phyloP scores from a whole-genome alignment of 345 rosid species.

The Viola odorata region DNA sequence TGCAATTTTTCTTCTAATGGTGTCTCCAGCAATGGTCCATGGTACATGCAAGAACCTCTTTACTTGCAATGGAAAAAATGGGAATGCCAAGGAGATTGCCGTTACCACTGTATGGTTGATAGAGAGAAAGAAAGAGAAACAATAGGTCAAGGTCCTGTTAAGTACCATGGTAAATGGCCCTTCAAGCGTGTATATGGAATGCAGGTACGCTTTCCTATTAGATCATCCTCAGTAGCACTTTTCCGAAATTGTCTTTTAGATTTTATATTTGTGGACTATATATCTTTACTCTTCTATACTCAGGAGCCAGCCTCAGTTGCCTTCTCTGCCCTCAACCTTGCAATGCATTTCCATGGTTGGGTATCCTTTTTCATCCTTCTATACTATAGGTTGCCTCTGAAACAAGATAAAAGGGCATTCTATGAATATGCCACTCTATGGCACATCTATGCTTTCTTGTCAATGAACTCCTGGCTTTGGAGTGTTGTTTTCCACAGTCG shows the following conservation, averaged over 20 bases:
- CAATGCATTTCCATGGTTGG: constrained; percentile 84
- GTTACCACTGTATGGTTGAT: constrained; percentile 69
- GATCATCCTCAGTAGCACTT: background rate
- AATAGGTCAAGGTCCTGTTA: constrained; percentile 60
- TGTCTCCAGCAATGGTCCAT: constrained; percentile 58
- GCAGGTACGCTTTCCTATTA: constrained; percentile 37
- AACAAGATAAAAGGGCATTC: constrained; percentile 54
- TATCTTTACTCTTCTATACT: constrained; percentile 8
- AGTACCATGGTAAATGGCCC: constrained; percentile 92
- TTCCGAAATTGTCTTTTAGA: background rate
- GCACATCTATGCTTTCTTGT: constrained; percentile 63
- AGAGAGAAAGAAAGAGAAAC: constrained; percentile 70
- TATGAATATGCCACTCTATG: constrained; percentile 68
- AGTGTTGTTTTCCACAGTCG: constrained; percentile 75
- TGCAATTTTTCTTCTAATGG: constrained; percentile 82
- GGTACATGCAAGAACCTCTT: constrained; percentile 88
- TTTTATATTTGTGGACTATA: background rate
- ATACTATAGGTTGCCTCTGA: constrained; percentile 69
- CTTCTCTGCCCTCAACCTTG: constrained; percentile 69
- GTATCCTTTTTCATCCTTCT: constrained; percentile 77
- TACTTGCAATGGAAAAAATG: constrained; percentile 79
- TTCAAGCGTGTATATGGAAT: constrained; percentile 70
- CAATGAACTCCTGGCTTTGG: constrained; percentile 89
- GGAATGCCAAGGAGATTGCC: constrained; percentile 69
- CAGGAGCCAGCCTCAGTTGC: constrained; percentile 89